A percentile compares a stretch with the other conserved stretches of the same genome.
These are phyloP conservation scores for Herpetomonas muscarum DNA, from an alignment of 208 protist species.

Conservation along the genomic window DNA sequence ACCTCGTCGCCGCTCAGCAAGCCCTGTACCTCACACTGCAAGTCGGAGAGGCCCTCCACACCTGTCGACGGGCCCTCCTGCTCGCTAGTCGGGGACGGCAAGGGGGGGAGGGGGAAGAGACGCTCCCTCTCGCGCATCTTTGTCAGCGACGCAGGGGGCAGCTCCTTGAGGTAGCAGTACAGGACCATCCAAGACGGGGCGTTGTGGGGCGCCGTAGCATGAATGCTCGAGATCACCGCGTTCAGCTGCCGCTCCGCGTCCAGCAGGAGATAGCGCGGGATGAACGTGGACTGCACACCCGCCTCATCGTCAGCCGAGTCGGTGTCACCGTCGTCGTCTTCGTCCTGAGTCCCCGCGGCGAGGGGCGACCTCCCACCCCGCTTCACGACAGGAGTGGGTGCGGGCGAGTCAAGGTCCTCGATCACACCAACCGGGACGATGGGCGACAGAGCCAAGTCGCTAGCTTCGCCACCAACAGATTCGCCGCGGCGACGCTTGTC, in stretches of 20 bases:
- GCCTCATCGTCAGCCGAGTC: background rate
- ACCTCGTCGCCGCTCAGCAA: background rate
- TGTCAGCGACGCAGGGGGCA: slow-evolving; percentile 11
- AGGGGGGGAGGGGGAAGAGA: slow-evolving; percentile 4
- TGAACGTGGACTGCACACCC: background rate
- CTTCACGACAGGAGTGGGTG: background rate
- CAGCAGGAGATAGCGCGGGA: slow-evolving; percentile 24
- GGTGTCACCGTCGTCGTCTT: background rate
- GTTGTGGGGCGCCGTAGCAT: slow-evolving; percentile 5
- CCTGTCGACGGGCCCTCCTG: too few relatives aligned
- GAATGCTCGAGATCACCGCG: slow-evolving; percentile 9
- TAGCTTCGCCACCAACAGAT: background rate
- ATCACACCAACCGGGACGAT: background rate
- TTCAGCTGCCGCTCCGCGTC: slow-evolving; percentile 27
- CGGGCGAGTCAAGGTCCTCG: background rate
- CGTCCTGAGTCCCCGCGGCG: background rate
- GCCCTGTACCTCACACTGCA: background rate
- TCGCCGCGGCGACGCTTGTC: too few relatives aligned
- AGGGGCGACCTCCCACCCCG: too few relatives aligned
- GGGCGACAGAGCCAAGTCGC: background rate
- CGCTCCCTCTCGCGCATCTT: slow-evolving; percentile 12
- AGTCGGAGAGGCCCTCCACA: background rate
- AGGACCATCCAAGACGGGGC: slow-evolving; percentile 34
- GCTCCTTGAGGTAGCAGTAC: slow-evolving; percentile 38
- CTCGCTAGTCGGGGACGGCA: too few relatives aligned